Evolutionary conservation across 2,329 filamentous ascomycete species (phyloP).

Genomic region (Microcera coccophila): DNA sequence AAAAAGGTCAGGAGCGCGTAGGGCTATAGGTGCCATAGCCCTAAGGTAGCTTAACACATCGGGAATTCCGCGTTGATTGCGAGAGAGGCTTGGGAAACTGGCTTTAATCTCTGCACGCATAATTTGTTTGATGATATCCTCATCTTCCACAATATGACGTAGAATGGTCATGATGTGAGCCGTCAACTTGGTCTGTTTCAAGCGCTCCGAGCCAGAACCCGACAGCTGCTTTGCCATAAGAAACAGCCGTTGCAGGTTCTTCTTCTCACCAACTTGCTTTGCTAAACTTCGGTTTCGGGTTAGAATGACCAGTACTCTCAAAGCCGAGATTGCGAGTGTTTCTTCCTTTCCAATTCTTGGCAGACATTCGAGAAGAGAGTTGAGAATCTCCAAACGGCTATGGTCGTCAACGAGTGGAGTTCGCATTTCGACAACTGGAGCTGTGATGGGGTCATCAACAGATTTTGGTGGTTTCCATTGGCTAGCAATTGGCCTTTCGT

Average conservation of each 20-base stretch:
- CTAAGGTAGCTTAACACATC: slow-evolving; percentile 74
- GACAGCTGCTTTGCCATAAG: slow-evolving; percentile 93
- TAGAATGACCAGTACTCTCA: slow-evolving; percentile 80
- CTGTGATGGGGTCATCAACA: slow-evolving; percentile 46
- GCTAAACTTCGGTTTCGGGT: slow-evolving; percentile 76
- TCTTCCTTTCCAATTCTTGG: slow-evolving; percentile 86
- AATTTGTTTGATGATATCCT: slow-evolving; percentile 82
- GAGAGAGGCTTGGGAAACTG: slow-evolving; percentile 60
- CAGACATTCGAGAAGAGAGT: slow-evolving; percentile 75
- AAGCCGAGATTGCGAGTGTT: slow-evolving; percentile 74
- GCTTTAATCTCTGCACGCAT: slow-evolving; percentile 85
- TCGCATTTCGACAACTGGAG: slow-evolving; percentile 58
- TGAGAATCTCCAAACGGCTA: slow-evolving; percentile 68
- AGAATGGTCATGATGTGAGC: slow-evolving; percentile 77
- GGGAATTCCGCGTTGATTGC: slow-evolving; percentile 48
- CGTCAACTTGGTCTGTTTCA: slow-evolving; percentile 54
- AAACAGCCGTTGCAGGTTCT: slow-evolving; percentile 84
- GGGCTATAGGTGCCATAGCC: slow-evolving; percentile 70
- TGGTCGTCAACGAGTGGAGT: slow-evolving; percentile 55
- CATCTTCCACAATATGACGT: slow-evolving; percentile 91
- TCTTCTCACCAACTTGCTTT: slow-evolving; percentile 74
- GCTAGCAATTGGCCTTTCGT: slow-evolving; percentile 73
- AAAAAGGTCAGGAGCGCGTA: slow-evolving; percentile 81
- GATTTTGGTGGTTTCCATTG: slow-evolving; percentile 61
- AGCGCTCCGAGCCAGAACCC: slow-evolving; percentile 68